Base-by-base conservation (phyloP, 1,284 basidiomycete species). In the Rhodotorula sp. region DNA sequence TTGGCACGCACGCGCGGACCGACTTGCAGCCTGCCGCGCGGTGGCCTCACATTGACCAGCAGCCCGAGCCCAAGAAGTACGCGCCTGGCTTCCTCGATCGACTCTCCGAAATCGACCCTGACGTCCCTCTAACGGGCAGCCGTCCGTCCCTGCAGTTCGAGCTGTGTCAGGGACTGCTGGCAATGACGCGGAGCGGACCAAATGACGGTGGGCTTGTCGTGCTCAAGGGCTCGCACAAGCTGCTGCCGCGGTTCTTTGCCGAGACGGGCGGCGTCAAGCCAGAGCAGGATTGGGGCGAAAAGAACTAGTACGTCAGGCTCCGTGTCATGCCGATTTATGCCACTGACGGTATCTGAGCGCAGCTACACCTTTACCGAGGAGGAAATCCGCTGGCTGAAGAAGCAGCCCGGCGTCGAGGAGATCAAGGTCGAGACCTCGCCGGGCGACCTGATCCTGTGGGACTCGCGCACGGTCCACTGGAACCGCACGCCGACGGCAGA, bases 151-250 rank as follows among this genome's bases (percentile, higher is more conserved):
- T 62, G 2, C 57, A 68, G 34, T 64, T 64, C n/a, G 67, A 68
- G 52, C 62, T 82, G 72, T 74, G 82, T 12, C 83, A 84, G 69
- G 83, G 83, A 34, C 80, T 83, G 57, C 77, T 81, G 54, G 82
- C 83, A 66, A 76, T 82, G 46, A 66, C 67, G 23, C 64, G 74
- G 48, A 82, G 82, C 72, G 83, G 82, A 1, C 79, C 79, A 1
- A 60, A 80, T 57, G 83, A 84, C 57, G 83, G 83, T 49, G 82
- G 82, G 27, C 78, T 84, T 23, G 81, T 82, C 79, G 79, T 84
- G 34, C 79, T 82, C 66, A 77, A 79, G 59, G 79, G 80, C 23
- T 79, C 79, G 12, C 77, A 80, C 54, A 64, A 73, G 16, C 74
- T 82, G 0, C 80, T 81, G 55, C 77, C 76, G 66, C 77, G 81